A percentile compares a stretch with the other conserved stretches of the same genome.
phyloP scores from a whole-genome alignment of 2,329 filamentous ascomycete genomes.

The Cordyceps tenuipes region DNA sequence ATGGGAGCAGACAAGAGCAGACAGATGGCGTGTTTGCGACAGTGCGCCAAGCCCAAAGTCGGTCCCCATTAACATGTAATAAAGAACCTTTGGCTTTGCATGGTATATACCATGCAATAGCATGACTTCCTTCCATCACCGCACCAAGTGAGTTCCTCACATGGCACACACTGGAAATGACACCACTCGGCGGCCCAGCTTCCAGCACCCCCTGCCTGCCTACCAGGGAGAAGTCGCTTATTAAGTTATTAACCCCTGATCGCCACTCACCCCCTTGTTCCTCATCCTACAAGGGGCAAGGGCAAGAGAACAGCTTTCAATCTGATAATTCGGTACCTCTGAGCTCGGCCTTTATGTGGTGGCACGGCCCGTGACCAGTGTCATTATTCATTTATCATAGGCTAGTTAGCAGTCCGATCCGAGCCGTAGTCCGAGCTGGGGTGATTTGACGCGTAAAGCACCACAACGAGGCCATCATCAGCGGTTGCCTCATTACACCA shows the following conservation, averaged over 20 bases:
- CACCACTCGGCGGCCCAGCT: slow-evolving; percentile 7
- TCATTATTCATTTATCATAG: not conserved
- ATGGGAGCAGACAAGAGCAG: not conserved
- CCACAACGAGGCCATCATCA: not conserved
- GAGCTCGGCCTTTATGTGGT: not conserved
- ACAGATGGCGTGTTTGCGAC: slow-evolving; percentile 3
- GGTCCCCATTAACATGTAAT: not conserved
- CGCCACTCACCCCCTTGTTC: not conserved
- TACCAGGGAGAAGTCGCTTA: no score
- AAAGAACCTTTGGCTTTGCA: not conserved
- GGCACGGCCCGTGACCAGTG: not conserved
- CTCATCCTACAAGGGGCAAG: no score
- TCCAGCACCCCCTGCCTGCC: not conserved
- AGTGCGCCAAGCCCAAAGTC: not conserved
- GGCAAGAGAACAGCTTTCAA: not conserved
- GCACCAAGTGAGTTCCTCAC: no score
- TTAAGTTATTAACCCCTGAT: not conserved
- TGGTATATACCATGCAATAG: not conserved
- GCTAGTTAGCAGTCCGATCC: not conserved
- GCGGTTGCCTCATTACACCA: not conserved
- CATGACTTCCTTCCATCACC: no score
- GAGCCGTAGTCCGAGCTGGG: slow-evolving; percentile 4
- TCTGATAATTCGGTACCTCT: slow-evolving; percentile 7
- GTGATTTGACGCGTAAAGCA: slow-evolving; percentile 3
- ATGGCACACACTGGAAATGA: not conserved